Base-by-base conservation (phyloP, 1,284 basidiomycete genomes). In the Polyporus tsugae region DNA sequence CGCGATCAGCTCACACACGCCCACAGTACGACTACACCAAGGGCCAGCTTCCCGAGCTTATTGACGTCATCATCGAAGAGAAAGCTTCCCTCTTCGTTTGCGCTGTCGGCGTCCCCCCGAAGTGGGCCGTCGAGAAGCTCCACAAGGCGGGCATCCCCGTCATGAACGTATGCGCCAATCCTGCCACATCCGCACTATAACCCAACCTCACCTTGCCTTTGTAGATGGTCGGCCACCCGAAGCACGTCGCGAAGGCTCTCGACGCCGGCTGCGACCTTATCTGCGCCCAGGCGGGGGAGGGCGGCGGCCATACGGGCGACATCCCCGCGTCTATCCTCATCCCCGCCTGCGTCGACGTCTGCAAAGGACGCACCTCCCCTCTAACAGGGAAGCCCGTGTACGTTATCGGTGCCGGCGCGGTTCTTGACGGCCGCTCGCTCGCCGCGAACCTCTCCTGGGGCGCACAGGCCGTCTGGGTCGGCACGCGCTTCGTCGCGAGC, bases 11-110 rank as follows among this genome's bases (percentile, higher is more conserved):
- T 29, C 17, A 58, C n/a, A 4, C 36, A 35, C 35, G 19, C 36
- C 38, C 22, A 6, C 58, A 92, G 91, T 89, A 89, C 71, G 93
- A 94, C 76, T 94, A 94, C 80, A 95, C 92, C 42, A 91, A 91
- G 72, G 95, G 95, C 15, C 85, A 92, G 74, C 86, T 95, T 11
- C 82, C 87, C n/a, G 91, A 93, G 36, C 87, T 96, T 46, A 86
- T 96, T 65, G 87, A 95, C 70, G 91, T 96, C 63, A 95, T 97
- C 76, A 94, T 96, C 77, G 92, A 96, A 68, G 93, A 95, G 80
- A 93, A 92, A 77, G 82, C 93, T 0, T 81, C 86, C 29, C 86
- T 97, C 7, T 97, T 97, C 78, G 95, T 97, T 63, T 96, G 91
- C 72, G 95, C 94, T 39, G 86, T 95, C 60, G 95, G 95, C 72